Evolutionary conservation across 2,329 filamentous ascomycete species (phyloP).

Genomic region (Fusarium coicis): DNA sequence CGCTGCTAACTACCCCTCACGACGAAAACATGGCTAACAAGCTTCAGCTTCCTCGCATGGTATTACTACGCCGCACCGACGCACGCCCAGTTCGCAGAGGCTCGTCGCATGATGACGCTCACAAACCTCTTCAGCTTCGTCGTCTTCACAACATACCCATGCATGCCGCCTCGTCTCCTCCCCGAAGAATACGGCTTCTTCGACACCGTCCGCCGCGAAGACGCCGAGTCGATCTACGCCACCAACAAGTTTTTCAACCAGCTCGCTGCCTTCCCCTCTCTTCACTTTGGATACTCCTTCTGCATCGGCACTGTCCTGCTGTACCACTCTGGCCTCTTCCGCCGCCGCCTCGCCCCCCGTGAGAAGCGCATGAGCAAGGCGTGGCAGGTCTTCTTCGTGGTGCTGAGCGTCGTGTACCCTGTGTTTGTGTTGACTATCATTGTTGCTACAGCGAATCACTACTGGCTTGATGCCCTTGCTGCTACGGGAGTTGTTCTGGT

Average conservation of each 20-base stretch:
- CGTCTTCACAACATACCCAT: constrained; percentile 66
- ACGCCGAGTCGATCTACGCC: constrained; percentile 70
- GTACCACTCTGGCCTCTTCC: constrained; percentile 62
- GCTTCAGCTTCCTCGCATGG: constrained; percentile 68
- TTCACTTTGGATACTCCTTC: constrained; percentile 68
- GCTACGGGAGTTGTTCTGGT: constrained; percentile 69
- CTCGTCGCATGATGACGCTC: constrained; percentile 58
- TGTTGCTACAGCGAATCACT: constrained; percentile 70
- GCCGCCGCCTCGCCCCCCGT: constrained; percentile 42
- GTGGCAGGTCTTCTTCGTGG: constrained; percentile 43
- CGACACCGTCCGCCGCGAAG: constrained; percentile 62
- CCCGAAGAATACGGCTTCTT: constrained; percentile 67
- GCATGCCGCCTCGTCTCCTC: constrained; percentile 67
- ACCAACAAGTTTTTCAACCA: constrained; percentile 67
- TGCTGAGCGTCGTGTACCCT: constrained; percentile 62
- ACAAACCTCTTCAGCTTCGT: constrained; percentile 66
- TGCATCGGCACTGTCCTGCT: constrained; percentile 64
- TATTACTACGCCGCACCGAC: constrained; percentile 68
- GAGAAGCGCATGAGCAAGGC: constrained; percentile 46
- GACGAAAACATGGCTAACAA: neutral
- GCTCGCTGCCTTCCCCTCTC: constrained; percentile 67
- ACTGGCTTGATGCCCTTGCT: constrained; percentile 74
- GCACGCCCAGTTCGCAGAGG: constrained; percentile 50
- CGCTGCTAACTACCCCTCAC: neutral
- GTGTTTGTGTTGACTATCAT: constrained; percentile 65